phyloP scores from a whole-genome alignment of 176 grass and related monocot genomes.

The Pharus latifolius region DNA sequence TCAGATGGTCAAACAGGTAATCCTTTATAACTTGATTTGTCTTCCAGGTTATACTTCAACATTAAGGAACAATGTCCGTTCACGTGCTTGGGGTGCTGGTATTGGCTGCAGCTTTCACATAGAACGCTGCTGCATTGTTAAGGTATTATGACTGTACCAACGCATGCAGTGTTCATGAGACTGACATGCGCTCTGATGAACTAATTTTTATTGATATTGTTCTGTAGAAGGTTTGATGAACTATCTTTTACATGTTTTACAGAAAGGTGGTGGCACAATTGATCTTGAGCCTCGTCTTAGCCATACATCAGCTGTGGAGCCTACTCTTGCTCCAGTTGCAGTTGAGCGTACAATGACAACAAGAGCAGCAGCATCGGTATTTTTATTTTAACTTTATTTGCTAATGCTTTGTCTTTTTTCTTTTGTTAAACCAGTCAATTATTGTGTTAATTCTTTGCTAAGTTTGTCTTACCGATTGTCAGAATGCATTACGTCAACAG shows the following conservation, averaged over 20 bases:
- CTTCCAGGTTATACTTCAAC: conserved; percentile 81
- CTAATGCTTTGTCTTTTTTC: not conserved
- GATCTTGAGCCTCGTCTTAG: conserved; percentile 73
- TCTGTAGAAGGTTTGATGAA: conserved; percentile 18
- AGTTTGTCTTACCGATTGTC: conserved; percentile 15
- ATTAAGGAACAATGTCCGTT: conserved; percentile 92
- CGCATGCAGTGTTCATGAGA: not conserved
- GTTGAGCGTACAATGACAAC: conserved; percentile 97
- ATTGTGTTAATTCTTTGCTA: not conserved
- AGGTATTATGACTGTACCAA: conserved; percentile 41
- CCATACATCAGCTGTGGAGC: conserved; percentile 88
- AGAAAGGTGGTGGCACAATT: conserved; percentile 87
- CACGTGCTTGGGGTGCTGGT: conserved; percentile 93
- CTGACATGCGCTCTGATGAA: no score
- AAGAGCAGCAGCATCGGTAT: conserved; percentile 88
- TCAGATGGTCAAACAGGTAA: not conserved
- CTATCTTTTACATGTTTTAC: conserved; percentile 24
- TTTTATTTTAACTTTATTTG: conserved; percentile 3
- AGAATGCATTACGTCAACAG: conserved; percentile 93
- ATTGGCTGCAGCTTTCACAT: conserved; percentile 92
- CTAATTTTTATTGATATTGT: not conserved
- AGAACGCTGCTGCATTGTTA: conserved; percentile 89
- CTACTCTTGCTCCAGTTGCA: conserved; percentile 83
- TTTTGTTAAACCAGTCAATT: not conserved
- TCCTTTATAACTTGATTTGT: conserved; percentile 21